Base-by-base conservation (phyloP, 1,284 basidiomycete genomes). In the Fistulinella staudtii region DNA sequence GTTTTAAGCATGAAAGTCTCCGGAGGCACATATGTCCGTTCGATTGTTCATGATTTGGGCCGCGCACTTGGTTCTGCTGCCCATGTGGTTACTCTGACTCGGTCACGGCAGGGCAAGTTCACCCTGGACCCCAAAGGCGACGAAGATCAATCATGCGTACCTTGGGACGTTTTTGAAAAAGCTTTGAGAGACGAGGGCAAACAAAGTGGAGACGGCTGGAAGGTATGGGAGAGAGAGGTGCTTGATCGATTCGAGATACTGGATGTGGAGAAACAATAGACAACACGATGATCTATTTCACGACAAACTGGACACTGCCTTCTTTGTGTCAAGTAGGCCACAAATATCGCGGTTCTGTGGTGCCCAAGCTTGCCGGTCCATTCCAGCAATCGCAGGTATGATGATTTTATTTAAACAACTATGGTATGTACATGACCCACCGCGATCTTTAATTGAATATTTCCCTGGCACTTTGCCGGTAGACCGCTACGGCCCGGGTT, bases 21-120 rank as follows among this genome's bases (percentile, higher is more conserved):
- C 14, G 88, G 88, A n/a, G 93, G 93, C 20, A 97, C 93, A n/a
- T 97, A 97, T 58, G 93, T 97, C 36, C 84, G 93, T 39, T 90
- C 85, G 2, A 85, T 96, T 53, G 85, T 93, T 36, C 92, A 97
- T 63, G 93, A 97, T 64, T 75, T 97, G 17, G 89, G 86, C 8
- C 80, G 84, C 52, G 79, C 82, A 1, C 64, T 97, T 18, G 89
- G 83, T 2, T 89, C 87, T 33, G 89, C 89, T 4, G 93, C 91
- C 0, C 92, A 94, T 62, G 92, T 97, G 41, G 91, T 94, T 37
- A 89, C 86, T 11, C 75, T 97, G 47, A 89, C 82, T 11, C 80
- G 94, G 18, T 85, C 85, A 15, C 77, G 88, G 28, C 93, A 97
- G 73, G 90, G 91, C 11, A 74, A 80, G 37, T 95, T 92, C 60